These are phyloP conservation scores for Claviceps citrina DNA, from an alignment of 2,329 filamentous ascomycete genomes.

Conservation along the genomic window DNA sequence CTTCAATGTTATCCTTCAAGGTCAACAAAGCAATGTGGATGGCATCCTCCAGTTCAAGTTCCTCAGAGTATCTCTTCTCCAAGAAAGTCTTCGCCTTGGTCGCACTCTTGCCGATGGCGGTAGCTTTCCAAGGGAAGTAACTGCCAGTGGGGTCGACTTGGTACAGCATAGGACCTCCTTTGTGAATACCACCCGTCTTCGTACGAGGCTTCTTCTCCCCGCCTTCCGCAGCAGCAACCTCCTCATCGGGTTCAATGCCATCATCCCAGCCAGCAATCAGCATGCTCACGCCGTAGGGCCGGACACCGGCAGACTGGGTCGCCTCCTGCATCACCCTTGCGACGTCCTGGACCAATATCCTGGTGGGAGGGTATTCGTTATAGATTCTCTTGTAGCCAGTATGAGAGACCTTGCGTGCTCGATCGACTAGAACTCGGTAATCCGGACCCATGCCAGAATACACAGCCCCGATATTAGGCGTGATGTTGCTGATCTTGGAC, in stretches of 20 bases:
- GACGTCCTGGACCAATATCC: conserved; percentile 97
- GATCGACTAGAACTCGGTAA: conserved; percentile 93
- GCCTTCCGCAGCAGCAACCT: conserved; percentile 37
- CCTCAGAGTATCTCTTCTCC: conserved; percentile 97
- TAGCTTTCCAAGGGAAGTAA: conserved; percentile 99
- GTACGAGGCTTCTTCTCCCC: conserved; percentile 62
- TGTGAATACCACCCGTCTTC: conserved; percentile 90
- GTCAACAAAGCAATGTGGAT: conserved; percentile 96
- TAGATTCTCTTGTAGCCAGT: conserved; percentile 99
- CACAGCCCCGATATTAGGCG: conserved; percentile 98
- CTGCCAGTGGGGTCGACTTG: conserved; percentile 98
- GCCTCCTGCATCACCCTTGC: conserved; percentile 97
- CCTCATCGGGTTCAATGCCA: conserved; percentile 74
- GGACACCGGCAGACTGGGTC: conserved; percentile 91
- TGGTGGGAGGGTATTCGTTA: conserved; percentile 98
- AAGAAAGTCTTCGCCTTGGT: conserved; percentile 97
- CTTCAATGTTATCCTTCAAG: conserved; percentile 97
- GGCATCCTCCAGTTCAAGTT: conserved; percentile 90
- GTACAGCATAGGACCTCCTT: conserved; percentile 93
- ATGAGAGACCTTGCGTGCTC: conserved; percentile 94
- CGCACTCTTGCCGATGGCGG: conserved; percentile 95
- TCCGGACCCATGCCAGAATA: conserved; percentile 99
- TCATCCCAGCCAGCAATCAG: conserved; percentile 97
- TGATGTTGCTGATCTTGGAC: conserved; percentile 95
- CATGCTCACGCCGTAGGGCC: conserved; percentile 90